Base-by-base conservation (phyloP, 106 monocot species). In the Triglochin maritima region DNA sequence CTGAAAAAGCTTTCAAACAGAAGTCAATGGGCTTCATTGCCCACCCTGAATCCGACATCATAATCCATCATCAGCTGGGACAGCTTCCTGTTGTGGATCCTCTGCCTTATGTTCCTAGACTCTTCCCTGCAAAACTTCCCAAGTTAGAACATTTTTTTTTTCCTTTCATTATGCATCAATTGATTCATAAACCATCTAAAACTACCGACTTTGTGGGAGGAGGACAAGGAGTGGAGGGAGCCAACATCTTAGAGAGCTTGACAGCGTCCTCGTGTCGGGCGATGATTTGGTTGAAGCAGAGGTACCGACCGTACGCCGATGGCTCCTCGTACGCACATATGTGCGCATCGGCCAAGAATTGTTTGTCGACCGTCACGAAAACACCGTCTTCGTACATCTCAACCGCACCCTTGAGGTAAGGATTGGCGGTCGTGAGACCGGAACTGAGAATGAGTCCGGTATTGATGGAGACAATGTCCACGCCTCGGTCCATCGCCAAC, bases 311-410 rank as follows among this genome's bases (percentile, higher is more conserved):
- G 51, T 77, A 89, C 5, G 89, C 78, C 5, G 74, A 62, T 2
- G 84, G 70, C 59, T 65, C 72, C 69, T 94, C 89, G 65, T 71
- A 89, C 29, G 77, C 76, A 12, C 80, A 77, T 15, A 94, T 29
- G 60, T 94, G 87, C 2, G 94, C 83, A 17, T 87, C 84, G 15
- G 75, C 82, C 45, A 94, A 82, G 72, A 85, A 81, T 41, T 80
- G 59, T 47, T 63, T 60, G 50, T 89, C 86, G 7, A 87, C 89
- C 4, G 94, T 85, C 13, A 83, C 94, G 6, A 94, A 72, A 7
- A 89, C 79, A 10, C 94, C 94, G 42, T 83, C 79, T 41, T 85
- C 75, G 69, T 94, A 87, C 94, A 94, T 94, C 73, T 94, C 82
- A 7, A 83, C 84, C 2, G 89, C 66, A 4, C 94, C 94, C 63